Base-by-base conservation (phyloP, 164 flowering plant species). In the Stephania cephalantha region DNA sequence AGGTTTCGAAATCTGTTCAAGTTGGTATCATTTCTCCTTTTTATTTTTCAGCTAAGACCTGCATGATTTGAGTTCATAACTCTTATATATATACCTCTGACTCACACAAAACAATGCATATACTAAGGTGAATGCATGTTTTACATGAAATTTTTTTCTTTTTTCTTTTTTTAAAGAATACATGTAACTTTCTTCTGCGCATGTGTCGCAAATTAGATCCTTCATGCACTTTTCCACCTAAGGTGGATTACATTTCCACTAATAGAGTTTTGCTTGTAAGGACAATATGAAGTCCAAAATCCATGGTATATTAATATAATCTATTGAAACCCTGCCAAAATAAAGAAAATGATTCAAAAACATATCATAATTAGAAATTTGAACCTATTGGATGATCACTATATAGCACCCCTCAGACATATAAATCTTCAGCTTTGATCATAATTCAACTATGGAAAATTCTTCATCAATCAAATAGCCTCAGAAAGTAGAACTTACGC, bases 401-500 rank as follows among this genome's bases (percentile, higher is more conserved):
- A 11, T 50, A 11, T 50, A 10, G 55, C 11, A 9, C 15, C 55
- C 11, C 55, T 10, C 15, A 4, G 1, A 50, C 55, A 11, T 0
- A 58, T 2, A 58, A 4, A 15, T 58, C 7, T n/a, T 4, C 20
- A n/a, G 25, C 20, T 61, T 61, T 61, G 29, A 61, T n/a, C 25
- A 61, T 61, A 61, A 61, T 61, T 35, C 71, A 69, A 69, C 15
- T 20, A 69, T 15, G 44, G 18, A 35, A 35, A 35, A 35, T 35
- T 35, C 42, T 35, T 35, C 42, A 35, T 35, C 42, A 35, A 35
- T 35, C 4, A 35, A 35, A 35, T 35, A 35, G 42, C 42, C 2
- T 2, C 4, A 11, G n/a, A 29, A 5, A 9, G 42, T 4, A 61
- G 73, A 17, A 85, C 95, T 86, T 86, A 94, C 97, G 86, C 88